A percentile compares a stretch with the other conserved stretches of the same genome.
Evolutionary conservation across 495 filamentous ascomycete species (phyloP).

Genomic region (Aspergillus egyptiacus): DNA sequence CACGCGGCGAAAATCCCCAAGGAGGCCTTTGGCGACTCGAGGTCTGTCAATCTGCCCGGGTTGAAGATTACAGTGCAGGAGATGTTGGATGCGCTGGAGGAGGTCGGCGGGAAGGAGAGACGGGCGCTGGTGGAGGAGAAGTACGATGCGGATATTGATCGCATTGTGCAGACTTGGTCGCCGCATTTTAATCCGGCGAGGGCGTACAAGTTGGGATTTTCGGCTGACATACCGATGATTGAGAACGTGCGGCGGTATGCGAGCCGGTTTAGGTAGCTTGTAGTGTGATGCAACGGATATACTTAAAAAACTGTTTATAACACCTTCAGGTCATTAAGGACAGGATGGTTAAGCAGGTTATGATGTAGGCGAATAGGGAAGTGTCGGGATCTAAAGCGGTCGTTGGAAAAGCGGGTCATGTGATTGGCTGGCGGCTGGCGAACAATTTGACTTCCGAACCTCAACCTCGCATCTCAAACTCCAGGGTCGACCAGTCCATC

Average conservation of each 20-base stretch:
- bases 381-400: conserved; percentile 34
- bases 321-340: too few relatives aligned
- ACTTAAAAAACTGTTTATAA: neutral
- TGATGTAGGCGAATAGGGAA: conserved; percentile 18
- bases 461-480: conserved; percentile 42
- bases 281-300: too few relatives aligned
- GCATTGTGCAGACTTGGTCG: conserved; percentile 70
- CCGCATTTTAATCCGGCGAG: conserved; percentile 57
- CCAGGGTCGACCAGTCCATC: conserved; percentile 24
- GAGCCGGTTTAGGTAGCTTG: conserved; percentile 26
- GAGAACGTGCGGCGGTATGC: conserved; percentile 52
- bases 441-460: conserved; percentile 51
- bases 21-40: conserved; percentile 47
- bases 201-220: conserved; percentile 55
- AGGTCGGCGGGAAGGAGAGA: conserved; percentile 63
- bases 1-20: conserved; percentile 53
- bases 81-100: conserved; percentile 66
- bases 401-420: conserved; percentile 45
- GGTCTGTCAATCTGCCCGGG: conserved; percentile 69
- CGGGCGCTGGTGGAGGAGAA: conserved; percentile 58
- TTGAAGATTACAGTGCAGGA: conserved; percentile 65
- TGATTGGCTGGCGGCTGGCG: conserved; percentile 44
- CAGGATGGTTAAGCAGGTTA: too few relatives aligned
- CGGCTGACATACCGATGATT: conserved; percentile 51
- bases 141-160: conserved; percentile 59